Base-by-base conservation (phyloP, 164 flowering plant genomes). In the Magnolia kwangsiensis region DNA sequence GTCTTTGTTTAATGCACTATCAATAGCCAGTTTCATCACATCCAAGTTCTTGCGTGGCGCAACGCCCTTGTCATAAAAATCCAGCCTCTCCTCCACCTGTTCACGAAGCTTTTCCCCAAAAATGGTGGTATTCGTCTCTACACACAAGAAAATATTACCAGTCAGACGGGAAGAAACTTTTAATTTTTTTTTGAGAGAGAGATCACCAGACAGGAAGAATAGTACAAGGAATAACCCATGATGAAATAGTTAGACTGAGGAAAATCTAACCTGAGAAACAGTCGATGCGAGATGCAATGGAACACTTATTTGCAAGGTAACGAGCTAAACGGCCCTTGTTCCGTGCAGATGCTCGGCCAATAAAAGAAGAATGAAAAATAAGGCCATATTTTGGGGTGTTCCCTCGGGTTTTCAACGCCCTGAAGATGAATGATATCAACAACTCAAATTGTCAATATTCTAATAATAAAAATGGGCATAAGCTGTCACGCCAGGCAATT, bases 241-340 rank as follows among this genome's bases (percentile, higher is more conserved):
- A 37, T 37, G 2, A 37, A 37, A 37, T 37, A 37, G n/a, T 20
- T 18, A 29, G 19, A 29, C 58, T 10, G 69, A 73, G 59, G 67
- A 21, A n/a, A 24, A 72, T 23, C 59, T 63, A 75, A 94, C 99
- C 99, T 55, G 94, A 80, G 81, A 96, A 94, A 76, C 98, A 91
- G 74, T 94, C 99, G 78, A 96, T 91, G 23, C 99, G 92, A 68
- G 98, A 90, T 67, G 98, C 99, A 86, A 94, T 94, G 0, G 99
- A 96, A 79, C 99, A 96, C 86, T 96, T 94, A 86, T 96, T 96
- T 50, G 98, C 97, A 78, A 94, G 98, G 83, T 91, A 96, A 31
- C 99, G 97, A 81, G 98, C 99, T 90, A 96, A 90, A 55, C 98
- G 92, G 4, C 99, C 99, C 81, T 96, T 96, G 80, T 96, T 96